Base-by-base conservation (phyloP, 768 basidiomycete species). In the Boletales sp. region DNA sequence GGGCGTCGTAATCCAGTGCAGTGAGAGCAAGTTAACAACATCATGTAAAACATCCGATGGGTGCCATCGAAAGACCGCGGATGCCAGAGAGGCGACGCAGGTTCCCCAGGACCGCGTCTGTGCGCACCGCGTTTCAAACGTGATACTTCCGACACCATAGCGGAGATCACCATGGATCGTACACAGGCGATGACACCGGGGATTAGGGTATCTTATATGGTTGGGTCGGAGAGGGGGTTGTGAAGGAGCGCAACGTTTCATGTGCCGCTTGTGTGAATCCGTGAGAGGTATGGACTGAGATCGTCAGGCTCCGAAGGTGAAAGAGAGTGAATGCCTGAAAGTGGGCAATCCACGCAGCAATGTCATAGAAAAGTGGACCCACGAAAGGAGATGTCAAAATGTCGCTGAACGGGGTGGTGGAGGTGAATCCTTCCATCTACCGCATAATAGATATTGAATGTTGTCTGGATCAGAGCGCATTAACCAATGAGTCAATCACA, bases 351-450 rank as follows among this genome's bases (percentile, higher is more conserved):
- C 53, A 57, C 15, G 55, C 50, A 5, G 18, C 4, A 2, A 25
- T 7, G 13, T 32, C 37, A 32, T 32, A 49, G 30, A 46, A 48
- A 17, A 15, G 36, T 6, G 36, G 17, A 3, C 32, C 11, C 5
- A 53, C 44, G 8, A 64, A 11, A 4, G 60, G 60, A 17, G 58
- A 63, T 9, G 55, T 63, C 8, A 58, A 63, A n/a, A 62, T 31
- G 9, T 32, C 37, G 2, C 21, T 25, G 33, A 34, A 18, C 19
- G 33, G 7, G 39, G 45, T 8, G 21, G 8, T 5, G 14, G 9
- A 8, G 4, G 11, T 11, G 33, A 25, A 5, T 5, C 9, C 33
- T 1, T 34, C 32, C 33, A 34, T 34, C 14, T 14, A 14, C 33
- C 33, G 5, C 11, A 9, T 34, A 11, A 40, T 36, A 2, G 12